Evolutionary conservation across 176 grass and related monocot genomes (phyloP).

Genomic region (Dendrocalamus sinicus): DNA sequence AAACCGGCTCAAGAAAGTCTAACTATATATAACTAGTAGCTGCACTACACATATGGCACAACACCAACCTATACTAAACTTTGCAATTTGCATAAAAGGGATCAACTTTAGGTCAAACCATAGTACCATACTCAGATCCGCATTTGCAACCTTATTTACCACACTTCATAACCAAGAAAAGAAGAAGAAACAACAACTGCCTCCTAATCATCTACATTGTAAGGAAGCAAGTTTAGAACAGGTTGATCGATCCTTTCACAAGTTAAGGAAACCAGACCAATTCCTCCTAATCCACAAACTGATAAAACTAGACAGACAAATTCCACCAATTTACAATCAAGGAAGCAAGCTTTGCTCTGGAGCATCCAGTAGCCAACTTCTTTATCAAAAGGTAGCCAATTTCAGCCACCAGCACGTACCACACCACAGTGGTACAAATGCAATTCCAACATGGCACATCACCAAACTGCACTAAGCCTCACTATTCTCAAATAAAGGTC

Average conservation of each 20-base stretch:
- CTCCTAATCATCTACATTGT: not conserved
- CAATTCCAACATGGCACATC: conserved; percentile 42
- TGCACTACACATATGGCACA: not conserved
- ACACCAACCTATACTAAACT: no score
- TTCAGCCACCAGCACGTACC: conserved; percentile 12
- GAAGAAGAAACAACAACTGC: not conserved
- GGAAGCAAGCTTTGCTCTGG: not conserved
- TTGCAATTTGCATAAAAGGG: no score
- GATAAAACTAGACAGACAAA: not conserved
- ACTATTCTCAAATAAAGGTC: conserved; percentile 27
- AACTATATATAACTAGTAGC: not conserved
- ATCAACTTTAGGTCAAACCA: no score
- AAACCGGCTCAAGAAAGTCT: not conserved
- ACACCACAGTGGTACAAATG: not conserved
- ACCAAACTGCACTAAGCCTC: not conserved
- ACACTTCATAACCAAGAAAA: not conserved
- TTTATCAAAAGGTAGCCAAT: not conserved
- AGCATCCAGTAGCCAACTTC: not conserved
- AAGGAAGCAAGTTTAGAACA: conserved; percentile 5
- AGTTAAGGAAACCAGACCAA: not conserved
- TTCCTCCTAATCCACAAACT: not conserved
- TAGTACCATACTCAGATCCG: no score
- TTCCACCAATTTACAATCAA: not conserved
- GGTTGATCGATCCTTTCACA: not conserved
- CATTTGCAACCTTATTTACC: not conserved